phyloP scores from a whole-genome alignment of 805 yeast genomes.

The Saccharomycopsis babjevae region DNA sequence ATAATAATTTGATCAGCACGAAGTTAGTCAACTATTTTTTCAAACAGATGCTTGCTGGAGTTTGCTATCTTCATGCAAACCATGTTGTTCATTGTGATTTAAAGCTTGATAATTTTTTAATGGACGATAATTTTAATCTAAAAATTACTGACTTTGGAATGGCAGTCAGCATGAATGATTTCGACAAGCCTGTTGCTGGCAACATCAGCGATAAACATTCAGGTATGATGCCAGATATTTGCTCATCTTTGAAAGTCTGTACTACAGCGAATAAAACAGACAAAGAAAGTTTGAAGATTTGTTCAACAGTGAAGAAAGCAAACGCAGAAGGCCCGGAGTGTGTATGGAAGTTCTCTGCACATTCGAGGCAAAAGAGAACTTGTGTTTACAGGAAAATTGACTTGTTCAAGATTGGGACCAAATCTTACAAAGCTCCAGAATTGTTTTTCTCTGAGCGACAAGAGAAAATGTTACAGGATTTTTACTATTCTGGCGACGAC shows the following conservation, averaged over 20 bases:
- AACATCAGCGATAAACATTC: not conserved
- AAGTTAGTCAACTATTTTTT: conserved; percentile 11
- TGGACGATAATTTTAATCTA: conserved; percentile 77
- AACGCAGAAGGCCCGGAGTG: too few relatives aligned
- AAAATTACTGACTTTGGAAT: conserved; percentile 89
- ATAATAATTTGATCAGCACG: conserved; percentile 2
- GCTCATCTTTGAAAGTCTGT: too few relatives aligned
- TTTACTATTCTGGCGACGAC: not conserved
- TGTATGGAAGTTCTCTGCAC: too few relatives aligned
- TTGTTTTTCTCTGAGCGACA: conserved; percentile 11
- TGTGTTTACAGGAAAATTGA: not conserved
- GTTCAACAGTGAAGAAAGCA: too few relatives aligned
- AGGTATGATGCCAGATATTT: not conserved
- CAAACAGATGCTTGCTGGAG: conserved; percentile 32
- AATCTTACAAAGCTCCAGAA: conserved; percentile 17
- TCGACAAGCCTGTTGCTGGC: not conserved
- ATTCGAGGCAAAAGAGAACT: not conserved
- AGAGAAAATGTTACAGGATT: not conserved
- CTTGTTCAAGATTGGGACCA: conserved; percentile 15
- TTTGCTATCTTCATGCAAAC: conserved; percentile 58
- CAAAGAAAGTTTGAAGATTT: too few relatives aligned
- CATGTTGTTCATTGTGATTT: conserved; percentile 82
- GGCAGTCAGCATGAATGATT: conserved; percentile 8
- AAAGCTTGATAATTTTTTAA: conserved; percentile 80
- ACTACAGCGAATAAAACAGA: too few relatives aligned